Evolutionary conservation across 805 yeast species (phyloP), one percentile per base, ranked within the genome.

Genomic region (Metschnikowia noctiluminum): DNA sequence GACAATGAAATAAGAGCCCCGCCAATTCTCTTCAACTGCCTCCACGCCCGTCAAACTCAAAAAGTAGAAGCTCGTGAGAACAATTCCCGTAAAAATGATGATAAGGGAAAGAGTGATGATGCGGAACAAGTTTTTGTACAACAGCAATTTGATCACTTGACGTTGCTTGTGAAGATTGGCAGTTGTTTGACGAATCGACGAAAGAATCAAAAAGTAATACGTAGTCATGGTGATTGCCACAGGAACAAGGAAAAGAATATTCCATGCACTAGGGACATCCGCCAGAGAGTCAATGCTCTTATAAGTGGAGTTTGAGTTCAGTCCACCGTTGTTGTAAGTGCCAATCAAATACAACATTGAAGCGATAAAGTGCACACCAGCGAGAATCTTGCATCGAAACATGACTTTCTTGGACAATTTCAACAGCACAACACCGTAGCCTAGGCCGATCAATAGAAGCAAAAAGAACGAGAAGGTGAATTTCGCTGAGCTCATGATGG

Each of bases 401-500:
- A 94, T 89, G 28, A 77, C 61, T 47, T 81, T 80, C 64, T 81
- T 80, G 41, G 90, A 87, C 51, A 94, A 77, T 53, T 90, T 85
- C 40, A 96, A 90, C 62, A 81, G 82, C 43, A 94, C 98, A 42
- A 94, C 90, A 53, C 98, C 97, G 68, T 91, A 94, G 37, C 99
- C 99, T 56, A 91, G 74, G 12, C 95, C 78, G 48, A 94, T 92
- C 59, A 89, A 85, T 55, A 92, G 74, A 48, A 94, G 74, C 59
- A 94, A 71, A 71, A 92, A 94, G 68, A 92, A 86, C 7, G 97
- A 87, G 64, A 89, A 88, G 0, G 97, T 84, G 45, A 89, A 78
- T 61, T 94, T 87, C 57, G 82, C 81, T 1, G 96, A 82, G 63
- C 89, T 88, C 64, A 92, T 70, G 31, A 89, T 64, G 2, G 97